Evolutionary conservation across 2,329 filamentous ascomycete species (phyloP), one percentile per base, ranked within the genome.

Genomic region (Colletotrichum graminicola): DNA sequence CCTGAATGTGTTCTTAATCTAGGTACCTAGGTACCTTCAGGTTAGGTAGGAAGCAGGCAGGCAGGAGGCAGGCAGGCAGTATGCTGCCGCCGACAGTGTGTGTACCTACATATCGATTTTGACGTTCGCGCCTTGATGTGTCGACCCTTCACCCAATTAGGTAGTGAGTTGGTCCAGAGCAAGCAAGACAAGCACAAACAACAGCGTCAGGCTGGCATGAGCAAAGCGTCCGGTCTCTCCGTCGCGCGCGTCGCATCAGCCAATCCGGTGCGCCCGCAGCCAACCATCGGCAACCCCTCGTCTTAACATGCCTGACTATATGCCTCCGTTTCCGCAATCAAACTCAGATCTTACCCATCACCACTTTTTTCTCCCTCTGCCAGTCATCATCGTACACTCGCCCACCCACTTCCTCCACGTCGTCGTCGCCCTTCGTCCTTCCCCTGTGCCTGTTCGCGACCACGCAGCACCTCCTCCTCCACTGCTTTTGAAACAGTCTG

Each of bases 401-500:
- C 57, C 34, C 45, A 16, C 39, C 60, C 60, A n/a, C 23, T 26
- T 43, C 71, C 34, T 56, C 34, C 34, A 26, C 54, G 12, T 41
- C n/a, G n/a, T 11, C 12, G 54, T 39, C 16, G n/a, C 32, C 8
- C 26, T 23, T 72, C 67, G 69, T 73, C 59, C 68, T 32, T 39
- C 34, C 55, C 55, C 55, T 41, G 55, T 41, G 55, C 55, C 76
- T 71, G 72, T 64, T 55, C 52, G 59, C 60, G 41, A 69, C 65
- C 54, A 55, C 54, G 32, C 68, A 39, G 16, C 51, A 29, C 41
- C 36, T 39, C 59, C 59, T 72, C 59, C 59, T 72, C 59, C 69
- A 68, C 69, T 39, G 32, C 54, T 56, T 75, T 78, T 83, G 81
- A 82, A 83, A 83, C 81, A 73, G 62, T 73, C 77, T 81, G 81